phyloP scores from a whole-genome alignment of 2,329 filamentous ascomycete species.

The Penicillium hordei region DNA sequence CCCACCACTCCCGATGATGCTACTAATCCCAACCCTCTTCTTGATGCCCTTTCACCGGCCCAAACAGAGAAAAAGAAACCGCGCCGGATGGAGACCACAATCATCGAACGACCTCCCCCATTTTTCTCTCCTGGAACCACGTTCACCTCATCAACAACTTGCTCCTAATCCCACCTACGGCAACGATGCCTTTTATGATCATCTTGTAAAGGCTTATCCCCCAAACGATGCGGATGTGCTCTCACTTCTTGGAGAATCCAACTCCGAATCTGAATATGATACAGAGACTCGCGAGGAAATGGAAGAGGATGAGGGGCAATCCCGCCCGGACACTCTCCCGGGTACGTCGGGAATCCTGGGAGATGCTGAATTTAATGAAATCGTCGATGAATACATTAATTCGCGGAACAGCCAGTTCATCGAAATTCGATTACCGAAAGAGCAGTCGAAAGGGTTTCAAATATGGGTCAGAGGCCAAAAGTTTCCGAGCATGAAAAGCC shows the following conservation, averaged over 20 bases:
- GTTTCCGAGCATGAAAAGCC: background rate
- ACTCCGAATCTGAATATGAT: background rate
- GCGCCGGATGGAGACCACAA: background rate
- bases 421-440: background rate
- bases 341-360: background rate
- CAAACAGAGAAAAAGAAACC: background rate
- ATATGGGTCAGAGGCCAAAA: background rate
- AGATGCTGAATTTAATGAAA: background rate
- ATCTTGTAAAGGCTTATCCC: background rate
- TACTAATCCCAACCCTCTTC: background rate
- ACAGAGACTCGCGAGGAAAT: background rate
- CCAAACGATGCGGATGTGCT: background rate
- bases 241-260: background rate
- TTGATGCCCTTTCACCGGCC: background rate
- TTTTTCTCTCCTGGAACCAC: background rate
- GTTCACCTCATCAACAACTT: background rate
- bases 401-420: background rate
- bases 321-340: too few relatives aligned
- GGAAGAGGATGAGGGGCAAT: background rate
- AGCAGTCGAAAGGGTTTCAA: background rate
- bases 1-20: too few relatives aligned
- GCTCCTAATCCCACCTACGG: background rate
- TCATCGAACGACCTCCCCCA: background rate
- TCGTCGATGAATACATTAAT: background rate
- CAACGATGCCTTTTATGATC: background rate